These are phyloP conservation scores for Candida peoriensis DNA, from an alignment of 805 yeast species.

Conservation along the genomic window DNA sequence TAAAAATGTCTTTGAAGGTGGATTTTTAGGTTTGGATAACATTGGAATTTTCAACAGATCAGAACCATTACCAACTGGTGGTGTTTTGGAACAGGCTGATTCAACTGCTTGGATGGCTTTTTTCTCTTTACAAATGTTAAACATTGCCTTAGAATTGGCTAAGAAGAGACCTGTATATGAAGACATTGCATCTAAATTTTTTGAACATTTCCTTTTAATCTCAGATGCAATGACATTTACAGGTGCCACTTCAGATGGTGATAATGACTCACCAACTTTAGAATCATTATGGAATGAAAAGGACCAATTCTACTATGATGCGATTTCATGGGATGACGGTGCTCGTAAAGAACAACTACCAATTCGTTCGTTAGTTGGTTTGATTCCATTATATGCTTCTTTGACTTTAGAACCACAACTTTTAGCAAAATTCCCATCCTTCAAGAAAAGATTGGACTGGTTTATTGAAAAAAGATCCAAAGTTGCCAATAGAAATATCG, in stretches of 20 bases:
- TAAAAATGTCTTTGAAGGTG: slow-evolving; percentile 89
- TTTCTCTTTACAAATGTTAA: slow-evolving; percentile 83
- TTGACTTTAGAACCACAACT: slow-evolving; percentile 83
- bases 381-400: slow-evolving; percentile 87
- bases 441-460: slow-evolving; percentile 82
- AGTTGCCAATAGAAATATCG: slow-evolving; percentile 77
- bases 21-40: slow-evolving; percentile 87
- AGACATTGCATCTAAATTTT: slow-evolving; percentile 89
- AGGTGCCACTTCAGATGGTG: slow-evolving; percentile 18
- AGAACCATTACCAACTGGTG: slow-evolving; percentile 91
- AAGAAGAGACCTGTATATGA: slow-evolving; percentile 82
- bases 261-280: slow-evolving; percentile 40
- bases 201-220: slow-evolving; percentile 86
- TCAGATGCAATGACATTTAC: slow-evolving; percentile 89
- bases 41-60: slow-evolving; percentile 91
- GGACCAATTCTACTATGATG: slow-evolving; percentile 86
- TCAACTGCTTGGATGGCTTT: slow-evolving; percentile 99
- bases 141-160: slow-evolving; percentile 86
- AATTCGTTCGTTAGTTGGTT: slow-evolving; percentile 84
- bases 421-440: slow-evolving; percentile 71
- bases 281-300: slow-evolving; percentile 85
- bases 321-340: slow-evolving; percentile 78
- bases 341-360: slow-evolving; percentile 66
- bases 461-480: slow-evolving; percentile 64
- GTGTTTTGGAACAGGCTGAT: slow-evolving; percentile 86